Conservation (phyloP, 2,329 filamentous ascomycete species). For the Bipolaris victoriae region DNA sequence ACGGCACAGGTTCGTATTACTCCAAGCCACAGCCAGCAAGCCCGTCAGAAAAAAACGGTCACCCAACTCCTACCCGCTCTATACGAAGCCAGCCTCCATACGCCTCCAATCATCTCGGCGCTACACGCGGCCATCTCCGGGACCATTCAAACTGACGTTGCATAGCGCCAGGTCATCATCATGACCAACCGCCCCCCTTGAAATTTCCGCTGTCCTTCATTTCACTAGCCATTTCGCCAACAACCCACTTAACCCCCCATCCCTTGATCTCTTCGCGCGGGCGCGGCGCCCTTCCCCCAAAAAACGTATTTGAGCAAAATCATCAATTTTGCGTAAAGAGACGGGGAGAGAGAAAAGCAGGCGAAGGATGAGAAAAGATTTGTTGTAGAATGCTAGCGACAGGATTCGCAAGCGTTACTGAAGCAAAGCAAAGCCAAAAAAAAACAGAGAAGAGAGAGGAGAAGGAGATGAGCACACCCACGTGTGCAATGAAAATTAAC, state of each 20-base stretch:
- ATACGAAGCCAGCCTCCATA: background rate
- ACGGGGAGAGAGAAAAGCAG: background rate
- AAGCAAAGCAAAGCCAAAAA: background rate
- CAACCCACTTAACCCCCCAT: too few relatives aligned
- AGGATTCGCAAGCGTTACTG: background rate
- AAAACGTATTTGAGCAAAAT: too few relatives aligned
- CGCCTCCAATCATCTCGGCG: background rate
- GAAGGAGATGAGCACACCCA: background rate
- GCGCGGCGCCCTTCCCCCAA: too few relatives aligned
- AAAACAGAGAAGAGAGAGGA: background rate
- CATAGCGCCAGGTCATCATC: background rate
- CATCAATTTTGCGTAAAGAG: too few relatives aligned
- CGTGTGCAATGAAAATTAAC: background rate
- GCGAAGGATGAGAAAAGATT: background rate
- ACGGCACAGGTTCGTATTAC: background rate
- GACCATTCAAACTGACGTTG: background rate
- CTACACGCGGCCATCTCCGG: background rate
- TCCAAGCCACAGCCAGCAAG: background rate
- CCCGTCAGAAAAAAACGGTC: too few relatives aligned
- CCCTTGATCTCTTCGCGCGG: too few relatives aligned
- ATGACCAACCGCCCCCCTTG: background rate
- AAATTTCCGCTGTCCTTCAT: background rate
- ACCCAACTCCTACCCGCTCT: background rate
- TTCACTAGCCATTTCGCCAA: background rate
- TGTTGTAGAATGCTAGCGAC: slow-evolving; percentile 1